These are phyloP conservation scores for Diaporthe velutina DNA, from an alignment of 2,329 filamentous ascomycete genomes.

Conservation along the genomic window DNA sequence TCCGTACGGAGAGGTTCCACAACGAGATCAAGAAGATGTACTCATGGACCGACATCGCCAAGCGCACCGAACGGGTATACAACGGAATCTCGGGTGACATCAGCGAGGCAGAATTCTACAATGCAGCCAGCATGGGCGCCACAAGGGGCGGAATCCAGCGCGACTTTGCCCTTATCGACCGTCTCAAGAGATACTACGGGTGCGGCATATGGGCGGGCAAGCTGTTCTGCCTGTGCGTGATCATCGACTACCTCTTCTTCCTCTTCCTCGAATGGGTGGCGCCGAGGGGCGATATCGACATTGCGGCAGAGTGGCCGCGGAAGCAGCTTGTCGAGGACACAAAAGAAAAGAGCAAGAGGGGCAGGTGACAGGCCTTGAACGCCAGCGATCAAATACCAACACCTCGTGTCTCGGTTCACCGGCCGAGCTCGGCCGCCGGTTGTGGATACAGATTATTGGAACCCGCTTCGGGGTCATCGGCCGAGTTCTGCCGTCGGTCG, in stretches of 20 bases:
- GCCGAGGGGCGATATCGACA: conserved; percentile 87
- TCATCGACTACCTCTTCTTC: conserved; percentile 94
- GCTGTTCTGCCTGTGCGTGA: conserved; percentile 92
- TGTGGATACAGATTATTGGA: not conserved
- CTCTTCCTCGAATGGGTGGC: conserved; percentile 89
- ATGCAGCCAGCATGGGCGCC: conserved; percentile 74
- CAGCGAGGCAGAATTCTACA: conserved; percentile 89
- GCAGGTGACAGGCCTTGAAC: conserved; percentile 19
- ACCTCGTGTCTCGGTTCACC: not conserved
- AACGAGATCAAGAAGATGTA: conserved; percentile 99
- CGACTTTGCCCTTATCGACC: conserved; percentile 93
- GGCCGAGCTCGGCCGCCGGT: conserved; percentile 1
- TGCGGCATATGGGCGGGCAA: conserved; percentile 99
- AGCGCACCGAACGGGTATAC: conserved; percentile 94
- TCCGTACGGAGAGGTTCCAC: conserved; percentile 94
- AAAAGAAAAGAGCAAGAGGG: conserved; percentile 33
- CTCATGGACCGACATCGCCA: conserved; percentile 95
- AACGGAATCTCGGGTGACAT: conserved; percentile 91
- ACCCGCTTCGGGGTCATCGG: not conserved
- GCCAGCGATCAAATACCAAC: not conserved
- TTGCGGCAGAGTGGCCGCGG: conserved; percentile 91
- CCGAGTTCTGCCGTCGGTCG: not conserved
- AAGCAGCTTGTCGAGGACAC: conserved; percentile 60
- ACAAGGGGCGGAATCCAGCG: conserved; percentile 77
- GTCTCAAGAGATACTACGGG: conserved; percentile 95